phyloP scores from a whole-genome alignment of 768 basidiomycete genomes.

The Russula sp. region DNA sequence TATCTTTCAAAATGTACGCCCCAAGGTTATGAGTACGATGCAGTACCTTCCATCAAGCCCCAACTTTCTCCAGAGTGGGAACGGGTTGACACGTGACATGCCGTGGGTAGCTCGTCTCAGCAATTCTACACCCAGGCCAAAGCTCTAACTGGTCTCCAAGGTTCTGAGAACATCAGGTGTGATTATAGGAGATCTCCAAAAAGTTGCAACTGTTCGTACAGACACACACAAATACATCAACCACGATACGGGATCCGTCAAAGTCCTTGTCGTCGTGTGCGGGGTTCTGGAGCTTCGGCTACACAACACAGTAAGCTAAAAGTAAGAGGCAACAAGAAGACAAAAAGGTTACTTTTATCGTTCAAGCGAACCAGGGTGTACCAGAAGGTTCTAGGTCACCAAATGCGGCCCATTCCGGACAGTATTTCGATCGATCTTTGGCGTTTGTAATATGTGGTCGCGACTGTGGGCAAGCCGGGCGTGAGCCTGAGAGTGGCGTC shows the following conservation, averaged over 20 bases:
- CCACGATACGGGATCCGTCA: neutral
- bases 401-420: neutral
- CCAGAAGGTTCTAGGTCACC: constrained; percentile 17
- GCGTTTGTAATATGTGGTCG: neutral
- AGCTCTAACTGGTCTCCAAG: too few species aligned
- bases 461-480: neutral
- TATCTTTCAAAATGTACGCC: too few species aligned
- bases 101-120: too few species aligned
- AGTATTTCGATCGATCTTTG: constrained; percentile 4
- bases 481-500: neutral
- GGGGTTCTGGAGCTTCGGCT: neutral
- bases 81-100: too few species aligned
- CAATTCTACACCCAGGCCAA: too few species aligned
- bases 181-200: neutral
- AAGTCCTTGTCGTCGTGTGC: too few species aligned
- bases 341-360: neutral
- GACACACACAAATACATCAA: neutral
- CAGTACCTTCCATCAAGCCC: too few species aligned
- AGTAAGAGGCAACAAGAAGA: neutral
- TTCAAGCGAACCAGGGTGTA: constrained; percentile 12
- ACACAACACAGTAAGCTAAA: neutral
- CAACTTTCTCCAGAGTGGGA: too few species aligned
- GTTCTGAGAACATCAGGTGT: too few species aligned
- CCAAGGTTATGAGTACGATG: too few species aligned
- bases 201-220: neutral